Evolutionary conservation across 176 grass and related monocot genomes (phyloP), one percentile per base, ranked within the genome.

Genomic region (Aegilops tauschii): DNA sequence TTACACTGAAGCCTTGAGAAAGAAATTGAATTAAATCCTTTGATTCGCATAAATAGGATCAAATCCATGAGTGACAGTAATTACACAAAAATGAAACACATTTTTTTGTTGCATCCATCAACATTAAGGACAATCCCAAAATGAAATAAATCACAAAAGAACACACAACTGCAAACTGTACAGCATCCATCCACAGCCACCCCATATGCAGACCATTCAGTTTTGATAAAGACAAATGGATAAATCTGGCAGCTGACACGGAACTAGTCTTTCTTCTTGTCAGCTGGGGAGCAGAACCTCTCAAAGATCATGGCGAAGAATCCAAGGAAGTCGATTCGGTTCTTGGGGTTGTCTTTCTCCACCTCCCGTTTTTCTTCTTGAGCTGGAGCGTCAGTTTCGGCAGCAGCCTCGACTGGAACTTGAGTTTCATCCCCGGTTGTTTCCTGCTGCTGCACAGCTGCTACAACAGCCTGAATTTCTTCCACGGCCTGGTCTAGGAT

Each of bases 251-350:
- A 77, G 17, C 36, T 64, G 39, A 8, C 44, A 47, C 44, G 16
- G 50, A 54, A 18, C 86, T 72, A 93, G 62, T 93, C 84, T 40
- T 89, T 90, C 80, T 92, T 92, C 81, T 89, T 86, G 58, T 73
- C 49, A 35, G 12, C 69, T 64, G 87, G 84, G 81, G 81, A 85
- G 84, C 91, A 93, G 77, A 71, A 84, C 81, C 77, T 93, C 84
- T 93, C 84, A 50, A 87, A 87, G 17, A 93, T 44, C 80, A 58
- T 87, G 63, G 84, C 87, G 2, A 93, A 90, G 87, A 81, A 90
- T 14, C 87, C 85, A 0, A 69, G 4, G 42, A 90, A 64, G 37
- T 36, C 84, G 1, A 87, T 47, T 35, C 84, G 56, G 81, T 84
- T 90, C 18, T 40, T 61, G 0, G 69, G 87, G 37, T 87, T 82